A percentile compares a stretch with the other conserved stretches of the same genome.
phyloP scores from a whole-genome alignment of 176 grass and related monocot genomes.

The Cenchrus purpureus region DNA sequence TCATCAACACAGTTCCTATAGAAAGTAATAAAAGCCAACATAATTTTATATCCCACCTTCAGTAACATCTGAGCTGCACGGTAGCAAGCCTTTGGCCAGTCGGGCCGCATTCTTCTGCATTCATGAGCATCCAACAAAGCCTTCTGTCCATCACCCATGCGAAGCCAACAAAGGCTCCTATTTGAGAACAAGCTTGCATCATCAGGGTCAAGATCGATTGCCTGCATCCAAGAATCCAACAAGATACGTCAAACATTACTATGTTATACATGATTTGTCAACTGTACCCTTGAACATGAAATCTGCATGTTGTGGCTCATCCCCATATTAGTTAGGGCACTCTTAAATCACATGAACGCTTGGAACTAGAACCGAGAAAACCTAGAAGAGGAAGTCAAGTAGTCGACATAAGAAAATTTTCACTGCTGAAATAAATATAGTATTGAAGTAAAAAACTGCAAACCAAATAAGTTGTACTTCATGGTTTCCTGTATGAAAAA shows the following conservation, averaged over 20 bases:
- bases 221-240: constrained; percentile 10
- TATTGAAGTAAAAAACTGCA: neutral
- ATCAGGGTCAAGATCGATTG: constrained; percentile 29
- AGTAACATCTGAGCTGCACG: constrained; percentile 38
- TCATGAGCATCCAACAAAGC: constrained; percentile 30
- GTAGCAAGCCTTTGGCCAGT: constrained; percentile 9
- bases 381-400: neutral
- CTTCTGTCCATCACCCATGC: neutral
- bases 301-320: neutral
- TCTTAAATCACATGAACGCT: neutral
- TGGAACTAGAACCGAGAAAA: neutral
- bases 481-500: neutral
- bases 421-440: neutral
- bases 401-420: neutral
- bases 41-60: neutral
- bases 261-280: neutral
- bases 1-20: neutral
- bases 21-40: neutral
- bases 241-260: neutral
- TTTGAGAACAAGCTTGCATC: constrained; percentile 24
- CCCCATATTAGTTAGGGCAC: neutral
- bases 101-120: constrained; percentile 25
- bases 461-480: neutral
- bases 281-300: neutral
- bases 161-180: constrained; percentile 38